Evolutionary conservation across 2,329 filamentous ascomycete species (phyloP).

Genomic region (Fusarium sp.): DNA sequence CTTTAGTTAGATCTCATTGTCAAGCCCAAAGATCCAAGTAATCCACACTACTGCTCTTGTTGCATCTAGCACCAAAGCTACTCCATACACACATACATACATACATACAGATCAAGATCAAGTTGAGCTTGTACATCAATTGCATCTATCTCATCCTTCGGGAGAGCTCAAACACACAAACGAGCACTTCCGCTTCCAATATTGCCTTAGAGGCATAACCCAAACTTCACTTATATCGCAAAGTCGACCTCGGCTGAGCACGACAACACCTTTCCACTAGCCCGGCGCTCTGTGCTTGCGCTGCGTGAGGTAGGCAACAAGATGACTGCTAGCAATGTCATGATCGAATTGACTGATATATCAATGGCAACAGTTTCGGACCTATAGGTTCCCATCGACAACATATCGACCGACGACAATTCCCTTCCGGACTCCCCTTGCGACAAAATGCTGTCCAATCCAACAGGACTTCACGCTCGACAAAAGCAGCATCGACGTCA

Average conservation of each 20-base stretch:
- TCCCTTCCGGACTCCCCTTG: conserved; percentile 75
- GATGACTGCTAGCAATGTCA: neutral
- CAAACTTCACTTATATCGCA: conserved; percentile 41
- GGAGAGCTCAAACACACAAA: conserved; percentile 28
- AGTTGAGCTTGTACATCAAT: conserved; percentile 27
- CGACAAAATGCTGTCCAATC: conserved; percentile 84
- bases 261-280: conserved; percentile 61
- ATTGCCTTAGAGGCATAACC: conserved; percentile 52
- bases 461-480: conserved; percentile 76
- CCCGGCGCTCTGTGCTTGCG: conserved; percentile 86
- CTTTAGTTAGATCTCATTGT: conserved; percentile 29
- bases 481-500: conserved; percentile 79
- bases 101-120: conserved; percentile 22
- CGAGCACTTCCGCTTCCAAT: conserved; percentile 36
- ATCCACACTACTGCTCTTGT: conserved; percentile 40
- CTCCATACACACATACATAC: conserved; percentile 27
- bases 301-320: conserved; percentile 78
- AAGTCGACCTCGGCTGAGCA: conserved; percentile 65
- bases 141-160: conserved; percentile 25
- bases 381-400: conserved; percentile 65
- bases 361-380: conserved; percentile 56
- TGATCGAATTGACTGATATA: neutral
- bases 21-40: conserved; percentile 37
- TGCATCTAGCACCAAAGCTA: conserved; percentile 40
- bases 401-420: conserved; percentile 65